Evolutionary conservation across 257 asterid species (phyloP).

Genomic region (Gentiana straminea): DNA sequence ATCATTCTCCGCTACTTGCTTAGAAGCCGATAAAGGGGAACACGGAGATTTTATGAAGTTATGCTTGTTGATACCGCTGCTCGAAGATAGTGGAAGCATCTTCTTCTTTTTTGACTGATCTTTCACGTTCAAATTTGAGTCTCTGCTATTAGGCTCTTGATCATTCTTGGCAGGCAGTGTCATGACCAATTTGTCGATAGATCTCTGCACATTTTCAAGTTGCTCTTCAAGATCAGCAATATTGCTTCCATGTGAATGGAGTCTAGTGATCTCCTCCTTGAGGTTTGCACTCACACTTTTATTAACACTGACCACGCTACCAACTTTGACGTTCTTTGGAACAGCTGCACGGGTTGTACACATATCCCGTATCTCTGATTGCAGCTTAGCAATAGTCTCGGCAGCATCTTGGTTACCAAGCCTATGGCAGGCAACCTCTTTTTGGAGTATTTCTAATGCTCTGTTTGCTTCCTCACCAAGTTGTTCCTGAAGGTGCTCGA

Average conservation of each 20-base stretch:
- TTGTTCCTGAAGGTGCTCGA: constrained; percentile 97
- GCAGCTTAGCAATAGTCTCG: constrained; percentile 88
- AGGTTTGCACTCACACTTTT: constrained; percentile 88
- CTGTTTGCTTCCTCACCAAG: constrained; percentile 89
- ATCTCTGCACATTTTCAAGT: constrained; percentile 85
- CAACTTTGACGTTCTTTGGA: constrained; percentile 50
- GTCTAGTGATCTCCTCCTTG: constrained; percentile 89
- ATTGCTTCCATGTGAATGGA: constrained; percentile 90
- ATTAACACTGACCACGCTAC: constrained; percentile 43
- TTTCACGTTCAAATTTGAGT: constrained; percentile 42
- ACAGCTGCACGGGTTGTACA: constrained; percentile 33
- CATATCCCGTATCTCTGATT: constrained; percentile 83
- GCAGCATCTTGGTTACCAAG: constrained; percentile 97
- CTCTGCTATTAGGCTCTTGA: constrained; percentile 26
- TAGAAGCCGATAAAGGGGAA: constrained; percentile 66
- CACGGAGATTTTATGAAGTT: constrained; percentile 76
- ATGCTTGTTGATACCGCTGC: constrained; percentile 57
- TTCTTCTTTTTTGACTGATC: constrained; percentile 65
- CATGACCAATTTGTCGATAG: constrained; percentile 83
- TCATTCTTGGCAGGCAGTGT: constrained; percentile 58
- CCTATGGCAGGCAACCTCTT: constrained; percentile 91
- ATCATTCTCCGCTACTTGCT: constrained; percentile 48
- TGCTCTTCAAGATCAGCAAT: constrained; percentile 89
- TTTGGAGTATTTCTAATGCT: constrained; percentile 88
- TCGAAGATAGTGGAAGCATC: constrained; percentile 58